Conservation (phyloP, 345 rosid species). For the Noccaea caerulescens region DNA sequence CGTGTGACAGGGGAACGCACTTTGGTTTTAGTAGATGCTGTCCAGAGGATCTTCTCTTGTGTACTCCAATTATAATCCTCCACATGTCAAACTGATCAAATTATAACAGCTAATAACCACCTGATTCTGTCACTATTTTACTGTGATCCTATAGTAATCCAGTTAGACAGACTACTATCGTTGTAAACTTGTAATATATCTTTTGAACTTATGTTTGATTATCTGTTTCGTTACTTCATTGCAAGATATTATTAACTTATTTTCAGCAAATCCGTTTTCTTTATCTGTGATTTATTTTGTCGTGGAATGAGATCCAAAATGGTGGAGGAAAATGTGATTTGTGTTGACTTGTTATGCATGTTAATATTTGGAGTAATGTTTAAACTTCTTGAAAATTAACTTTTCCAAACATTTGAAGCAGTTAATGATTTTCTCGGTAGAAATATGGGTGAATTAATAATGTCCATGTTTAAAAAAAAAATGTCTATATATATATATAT, state of each 20-base stretch:
- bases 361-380: neutral
- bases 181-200: neutral
- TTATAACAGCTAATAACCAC: neutral
- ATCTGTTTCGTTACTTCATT: slow-evolving; percentile 9
- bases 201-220: neutral
- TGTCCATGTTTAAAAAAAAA: neutral
- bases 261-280: neutral
- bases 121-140: neutral
- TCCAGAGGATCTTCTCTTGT: neutral
- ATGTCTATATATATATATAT: too few relatives aligned
- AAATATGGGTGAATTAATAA: neutral
- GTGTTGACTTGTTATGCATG: neutral
- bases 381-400: neutral
- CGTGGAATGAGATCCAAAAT: neutral
- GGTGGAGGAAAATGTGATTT: neutral
- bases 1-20: slow-evolving; percentile 9
- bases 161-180: neutral
- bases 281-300: neutral
- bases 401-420: too few relatives aligned
- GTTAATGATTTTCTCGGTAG: neutral
- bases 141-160: neutral
- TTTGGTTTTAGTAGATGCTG: neutral
- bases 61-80: neutral
- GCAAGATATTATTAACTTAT: neutral
- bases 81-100: neutral